phyloP scores from a whole-genome alignment of 805 yeast genomes.

The Pichia californica region DNA sequence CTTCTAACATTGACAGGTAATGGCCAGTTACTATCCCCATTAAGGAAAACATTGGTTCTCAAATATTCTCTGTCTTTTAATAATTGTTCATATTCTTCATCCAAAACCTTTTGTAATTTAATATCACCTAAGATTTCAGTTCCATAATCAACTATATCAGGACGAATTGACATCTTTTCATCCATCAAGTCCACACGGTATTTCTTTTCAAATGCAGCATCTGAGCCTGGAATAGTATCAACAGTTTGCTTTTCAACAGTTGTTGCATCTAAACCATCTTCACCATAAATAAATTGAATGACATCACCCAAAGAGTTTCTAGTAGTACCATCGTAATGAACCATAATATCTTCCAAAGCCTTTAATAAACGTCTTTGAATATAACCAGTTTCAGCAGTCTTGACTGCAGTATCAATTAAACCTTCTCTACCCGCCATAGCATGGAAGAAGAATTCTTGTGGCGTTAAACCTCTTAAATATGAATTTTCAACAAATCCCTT shows the following conservation, averaged over 20 bases:
- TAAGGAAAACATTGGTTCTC: slow-evolving; percentile 75
- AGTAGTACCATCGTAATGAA: slow-evolving; percentile 94
- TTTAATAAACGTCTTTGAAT: slow-evolving; percentile 97
- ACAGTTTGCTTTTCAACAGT: slow-evolving; percentile 95
- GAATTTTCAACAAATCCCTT: slow-evolving; percentile 98
- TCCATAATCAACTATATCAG: slow-evolving; percentile 79
- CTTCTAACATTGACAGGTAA: slow-evolving; percentile 96
- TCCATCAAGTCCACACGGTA: slow-evolving; percentile 85
- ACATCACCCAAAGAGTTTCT: slow-evolving; percentile 96
- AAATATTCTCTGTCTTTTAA: slow-evolving; percentile 69
- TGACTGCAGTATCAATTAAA: slow-evolving; percentile 97
- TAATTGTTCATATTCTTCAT: slow-evolving; percentile 78
- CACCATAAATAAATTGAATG: slow-evolving; percentile 95
- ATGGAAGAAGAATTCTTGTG: slow-evolving; percentile 98
- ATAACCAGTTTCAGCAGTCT: slow-evolving; percentile 98
- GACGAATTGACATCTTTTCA: slow-evolving; percentile 50
- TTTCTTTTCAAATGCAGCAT: slow-evolving; percentile 70
- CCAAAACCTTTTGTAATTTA: slow-evolving; percentile 71
- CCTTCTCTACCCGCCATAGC: slow-evolving; percentile 99
- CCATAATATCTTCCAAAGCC: slow-evolving; percentile 95
- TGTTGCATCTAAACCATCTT: slow-evolving; percentile 98
- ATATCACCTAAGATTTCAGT: slow-evolving; percentile 87
- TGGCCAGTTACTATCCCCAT: slow-evolving; percentile 97
- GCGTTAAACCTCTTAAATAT: slow-evolving; percentile 93
- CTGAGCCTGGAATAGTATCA: slow-evolving; percentile 93